phyloP scores from a whole-genome alignment of 2,329 filamentous ascomycete species.

The Aurifilum marmelostoma region DNA sequence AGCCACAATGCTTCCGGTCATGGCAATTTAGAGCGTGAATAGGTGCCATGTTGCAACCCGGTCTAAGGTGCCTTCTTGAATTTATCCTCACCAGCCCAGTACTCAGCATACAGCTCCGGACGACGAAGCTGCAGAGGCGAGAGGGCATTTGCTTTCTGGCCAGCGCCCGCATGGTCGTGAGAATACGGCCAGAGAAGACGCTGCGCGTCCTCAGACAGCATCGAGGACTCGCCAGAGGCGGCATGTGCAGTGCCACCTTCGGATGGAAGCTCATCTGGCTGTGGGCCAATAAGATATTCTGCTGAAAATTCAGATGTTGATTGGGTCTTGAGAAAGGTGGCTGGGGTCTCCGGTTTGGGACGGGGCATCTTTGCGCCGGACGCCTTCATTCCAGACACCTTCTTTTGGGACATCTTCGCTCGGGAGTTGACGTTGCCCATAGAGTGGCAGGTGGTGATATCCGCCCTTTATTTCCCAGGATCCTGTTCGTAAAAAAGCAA shows the following conservation, averaged over 20 bases:
- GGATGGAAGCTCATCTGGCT: conserved; percentile 7
- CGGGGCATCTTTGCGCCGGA: not conserved
- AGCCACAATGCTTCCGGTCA: no score
- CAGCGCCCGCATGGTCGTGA: not conserved
- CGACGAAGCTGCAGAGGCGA: not conserved
- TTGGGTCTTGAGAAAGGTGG: not conserved
- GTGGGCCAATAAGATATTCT: not conserved
- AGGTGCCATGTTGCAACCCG: not conserved
- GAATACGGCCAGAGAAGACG: not conserved
- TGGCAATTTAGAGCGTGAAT: not conserved
- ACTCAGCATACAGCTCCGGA: conserved; percentile 13
- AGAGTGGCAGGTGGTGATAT: no score
- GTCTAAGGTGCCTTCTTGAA: not conserved
- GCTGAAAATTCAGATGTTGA: not conserved
- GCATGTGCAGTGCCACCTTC: not conserved
- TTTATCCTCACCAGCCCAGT: not conserved
- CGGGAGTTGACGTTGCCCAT: not conserved
- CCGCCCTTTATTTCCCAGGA: no score
- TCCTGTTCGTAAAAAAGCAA: not conserved
- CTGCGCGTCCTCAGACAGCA: not conserved
- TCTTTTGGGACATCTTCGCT: no score
- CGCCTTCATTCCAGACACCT: no score
- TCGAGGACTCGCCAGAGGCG: not conserved
- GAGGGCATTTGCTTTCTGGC: not conserved
- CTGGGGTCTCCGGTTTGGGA: not conserved